phyloP scores from a whole-genome alignment of 371 early-diverging fungal species.

The Zopfochytrium polystomum region DNA sequence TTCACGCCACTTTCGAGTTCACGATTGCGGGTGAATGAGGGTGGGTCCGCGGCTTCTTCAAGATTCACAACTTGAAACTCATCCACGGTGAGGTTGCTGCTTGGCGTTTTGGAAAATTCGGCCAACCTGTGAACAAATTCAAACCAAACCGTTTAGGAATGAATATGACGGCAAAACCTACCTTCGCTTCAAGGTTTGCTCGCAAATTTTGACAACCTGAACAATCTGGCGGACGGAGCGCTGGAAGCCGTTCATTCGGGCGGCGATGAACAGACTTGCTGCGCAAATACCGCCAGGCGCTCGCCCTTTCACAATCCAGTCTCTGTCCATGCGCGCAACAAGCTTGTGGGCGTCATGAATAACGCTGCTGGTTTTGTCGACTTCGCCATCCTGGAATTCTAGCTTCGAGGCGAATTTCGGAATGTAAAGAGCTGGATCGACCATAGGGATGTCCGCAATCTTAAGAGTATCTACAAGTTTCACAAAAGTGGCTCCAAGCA shows the following conservation, averaged over 20 bases:
- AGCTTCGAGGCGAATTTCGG: constrained; percentile 89
- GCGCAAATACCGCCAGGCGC: constrained; percentile 98
- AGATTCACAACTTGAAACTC: constrained; percentile 91
- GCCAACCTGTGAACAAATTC: constrained; percentile 56
- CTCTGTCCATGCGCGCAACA: constrained; percentile 94
- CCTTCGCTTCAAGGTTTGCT: constrained; percentile 84
- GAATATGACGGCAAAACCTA: constrained; percentile 14
- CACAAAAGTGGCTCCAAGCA: constrained; percentile 90
- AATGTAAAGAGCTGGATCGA: constrained; percentile 97
- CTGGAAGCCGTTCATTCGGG: constrained; percentile 90
- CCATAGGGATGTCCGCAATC: constrained; percentile 72
- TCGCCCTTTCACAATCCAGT: constrained; percentile 97
- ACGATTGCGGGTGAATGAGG: constrained; percentile 73
- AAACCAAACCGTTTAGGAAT: background rate
- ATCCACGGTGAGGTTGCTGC: constrained; percentile 76
- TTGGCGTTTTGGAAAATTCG: constrained; percentile 89
- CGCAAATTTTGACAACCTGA: constrained; percentile 90
- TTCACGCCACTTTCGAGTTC: constrained; percentile 27
- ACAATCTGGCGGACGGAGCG: constrained; percentile 88
- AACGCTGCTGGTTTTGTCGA: constrained; percentile 70
- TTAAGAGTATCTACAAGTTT: constrained; percentile 75
- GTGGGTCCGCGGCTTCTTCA: constrained; percentile 86
- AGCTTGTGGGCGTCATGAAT: constrained; percentile 82
- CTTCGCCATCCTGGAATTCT: constrained; percentile 94
- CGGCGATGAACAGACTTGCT: constrained; percentile 92